phyloP scores from a whole-genome alignment of 163 green algal species.

The Scenedesmus sp. region DNA sequence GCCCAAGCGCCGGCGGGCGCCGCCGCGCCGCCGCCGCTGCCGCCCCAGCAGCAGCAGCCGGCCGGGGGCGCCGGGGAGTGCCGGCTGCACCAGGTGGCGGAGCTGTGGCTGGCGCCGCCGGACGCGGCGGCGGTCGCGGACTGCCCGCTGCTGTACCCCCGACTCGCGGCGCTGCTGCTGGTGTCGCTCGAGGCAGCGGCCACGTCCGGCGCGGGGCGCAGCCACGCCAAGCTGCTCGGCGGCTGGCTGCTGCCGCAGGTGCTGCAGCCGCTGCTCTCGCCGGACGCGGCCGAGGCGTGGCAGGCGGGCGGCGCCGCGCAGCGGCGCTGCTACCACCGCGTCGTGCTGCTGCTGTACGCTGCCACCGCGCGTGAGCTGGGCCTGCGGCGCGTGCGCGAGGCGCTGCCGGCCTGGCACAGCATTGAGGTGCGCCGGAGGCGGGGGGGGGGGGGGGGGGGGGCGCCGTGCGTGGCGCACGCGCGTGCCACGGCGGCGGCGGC shows the following conservation, averaged over 20 bases:
- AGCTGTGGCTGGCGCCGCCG: slow-evolving; percentile 30
- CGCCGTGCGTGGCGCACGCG: too few species aligned
- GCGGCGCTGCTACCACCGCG: slow-evolving; percentile 16
- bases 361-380: slow-evolving; percentile 23
- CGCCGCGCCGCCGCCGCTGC: too few species aligned
- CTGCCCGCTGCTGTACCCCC: slow-evolving; percentile 20
- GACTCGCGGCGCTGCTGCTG: slow-evolving; percentile 9
- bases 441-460: too few species aligned
- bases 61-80: not conserved
- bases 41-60: slow-evolving; percentile 11
- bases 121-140: not conserved
- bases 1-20: not conserved
- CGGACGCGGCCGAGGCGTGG: not conserved
- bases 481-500: too few species aligned
- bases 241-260: slow-evolving; percentile 30
- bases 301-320: slow-evolving; percentile 10
- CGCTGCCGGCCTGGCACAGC: slow-evolving; percentile 20
- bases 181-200: not conserved
- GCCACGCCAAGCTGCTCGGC: not conserved
- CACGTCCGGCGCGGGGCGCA: not conserved
- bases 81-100: slow-evolving; percentile 8
- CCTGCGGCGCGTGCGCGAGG: not conserved
- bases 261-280: slow-evolving; percentile 30
- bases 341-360: slow-evolving; percentile 44
- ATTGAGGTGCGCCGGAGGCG: slow-evolving; percentile 34